Evolutionary conservation across 495 filamentous ascomycete genomes (phyloP).

Genomic region (Annulohypoxylon maeteangense): DNA sequence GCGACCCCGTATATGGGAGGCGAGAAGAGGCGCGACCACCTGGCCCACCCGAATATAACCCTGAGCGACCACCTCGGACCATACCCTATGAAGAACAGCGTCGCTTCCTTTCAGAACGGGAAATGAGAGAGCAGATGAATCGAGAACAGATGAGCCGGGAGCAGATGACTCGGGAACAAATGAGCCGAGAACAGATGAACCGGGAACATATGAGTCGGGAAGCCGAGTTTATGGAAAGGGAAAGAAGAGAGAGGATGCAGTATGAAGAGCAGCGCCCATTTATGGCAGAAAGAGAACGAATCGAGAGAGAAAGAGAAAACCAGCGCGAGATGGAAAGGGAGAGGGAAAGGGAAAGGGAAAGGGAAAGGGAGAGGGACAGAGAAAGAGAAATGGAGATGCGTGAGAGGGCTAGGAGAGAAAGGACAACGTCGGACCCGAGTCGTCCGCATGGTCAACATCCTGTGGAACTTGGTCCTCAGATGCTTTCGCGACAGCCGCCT

Average conservation of each 20-base stretch:
- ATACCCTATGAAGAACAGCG: constrained; percentile 49
- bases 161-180: constrained; percentile 37
- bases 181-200: constrained; percentile 41
- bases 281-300: constrained; percentile 37
- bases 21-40: constrained; percentile 54
- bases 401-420: constrained; percentile 45
- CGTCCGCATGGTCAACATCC: constrained; percentile 41
- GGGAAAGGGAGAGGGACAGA: constrained; percentile 50
- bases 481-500: constrained; percentile 45
- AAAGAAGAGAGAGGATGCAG: constrained; percentile 46
- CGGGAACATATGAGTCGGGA: constrained; percentile 28
- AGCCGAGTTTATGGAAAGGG: constrained; percentile 44
- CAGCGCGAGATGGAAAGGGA: constrained; percentile 52
- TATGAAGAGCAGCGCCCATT: constrained; percentile 52
- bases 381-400: constrained; percentile 50
- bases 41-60: constrained; percentile 55
- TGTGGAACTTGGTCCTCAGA: constrained; percentile 39
- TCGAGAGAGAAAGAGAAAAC: constrained; percentile 41
- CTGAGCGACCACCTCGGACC: constrained; percentile 53
- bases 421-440: constrained; percentile 47
- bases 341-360: constrained; percentile 50
- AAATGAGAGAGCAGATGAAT: constrained; percentile 38
- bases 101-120: constrained; percentile 37
- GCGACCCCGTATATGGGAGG: constrained; percentile 54
- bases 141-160: constrained; percentile 28